Conservation (phyloP, 495 filamentous ascomycete species). For the Trichoderma virens region DNA sequence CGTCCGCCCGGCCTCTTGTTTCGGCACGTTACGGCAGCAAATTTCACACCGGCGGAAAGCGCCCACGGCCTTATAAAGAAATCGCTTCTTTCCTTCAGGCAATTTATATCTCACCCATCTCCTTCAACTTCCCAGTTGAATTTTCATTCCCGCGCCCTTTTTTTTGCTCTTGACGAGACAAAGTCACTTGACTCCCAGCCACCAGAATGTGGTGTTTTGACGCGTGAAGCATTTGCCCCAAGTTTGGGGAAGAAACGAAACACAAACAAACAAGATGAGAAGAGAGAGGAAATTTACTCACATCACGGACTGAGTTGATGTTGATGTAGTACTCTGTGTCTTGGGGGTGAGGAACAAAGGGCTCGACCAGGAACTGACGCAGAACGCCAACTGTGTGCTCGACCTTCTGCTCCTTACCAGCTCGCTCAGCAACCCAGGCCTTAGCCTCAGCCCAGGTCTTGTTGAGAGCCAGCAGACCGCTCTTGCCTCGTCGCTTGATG, state of each 20-base stretch:
- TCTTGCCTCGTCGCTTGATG: slow-evolving; percentile 99
- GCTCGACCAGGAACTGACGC: slow-evolving; percentile 94
- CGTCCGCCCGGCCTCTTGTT: slow-evolving; percentile 10
- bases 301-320: slow-evolving; percentile 86
- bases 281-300: slow-evolving; percentile 38
- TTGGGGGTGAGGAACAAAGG: slow-evolving; percentile 88
- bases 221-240: not conserved
- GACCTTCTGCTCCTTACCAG: slow-evolving; percentile 84
- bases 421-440: slow-evolving; percentile 86
- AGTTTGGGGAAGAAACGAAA: not conserved
- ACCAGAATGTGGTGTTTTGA: not conserved
- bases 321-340: slow-evolving; percentile 99
- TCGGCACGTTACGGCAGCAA: slow-evolving; percentile 7
- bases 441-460: slow-evolving; percentile 92
- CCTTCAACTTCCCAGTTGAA: not conserved
- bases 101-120: not conserved
- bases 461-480: slow-evolving; percentile 90
- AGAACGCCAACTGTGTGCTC: slow-evolving; percentile 85
- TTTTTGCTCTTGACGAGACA: not conserved
- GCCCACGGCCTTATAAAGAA: not conserved
- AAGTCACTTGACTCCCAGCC: not conserved
- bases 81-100: not conserved
- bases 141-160: not conserved
- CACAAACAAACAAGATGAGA: slow-evolving; percentile 14
- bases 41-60: not conserved